Base-by-base conservation (phyloP, 257 asterid species). In the Anisodus tanguticus region DNA sequence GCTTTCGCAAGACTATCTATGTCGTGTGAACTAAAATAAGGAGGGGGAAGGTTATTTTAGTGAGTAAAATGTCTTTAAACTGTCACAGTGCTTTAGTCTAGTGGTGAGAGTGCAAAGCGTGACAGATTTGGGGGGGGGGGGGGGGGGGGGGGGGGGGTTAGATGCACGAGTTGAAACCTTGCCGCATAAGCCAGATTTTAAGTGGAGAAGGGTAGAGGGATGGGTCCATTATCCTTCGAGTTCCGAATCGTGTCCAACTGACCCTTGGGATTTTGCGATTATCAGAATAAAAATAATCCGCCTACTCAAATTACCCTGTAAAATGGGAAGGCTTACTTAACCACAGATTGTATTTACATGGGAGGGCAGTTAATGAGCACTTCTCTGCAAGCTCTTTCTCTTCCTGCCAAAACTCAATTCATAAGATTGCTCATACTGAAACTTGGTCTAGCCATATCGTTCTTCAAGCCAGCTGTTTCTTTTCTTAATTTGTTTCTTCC, bases 361-460 rank as follows among this genome's bases (percentile, higher is more conserved):
- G 62, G 60, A 22, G 43, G 10, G 60, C 19, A 22, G 43, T 19
- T 22, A 71, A 45, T 47, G 80, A 47, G 2, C 59, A 19, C 19
- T 47, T 45, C 59, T 72, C 17, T 74, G 11, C 7, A 22, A 47
- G 6, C 39, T 74, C 17, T 70, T 6, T 22, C 80, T 49, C 43
- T 19, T 74, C 19, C 60, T 74, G 60, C 80, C 59, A 49, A 26
- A 72, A 45, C 79, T 71, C 39, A 43, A 47, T 47, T 47, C 59
- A 47, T 47, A 12, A 47, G 19, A 72, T 19, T 47, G 19, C n/a
- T 60, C 43, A 10, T 74, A 11, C 80, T 22, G 58, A 71, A 10
- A 71, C 58, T 35, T 71, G 79, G 15, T 71, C 79, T 71, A 12
- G 37, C 9, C n/a, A 71, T 71, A 43, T 45, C 43, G 35, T 49